A percentile compares a stretch with the other conserved stretches of the same genome.
Conservation (phyloP, 768 basidiomycete species). For the Epithele typhae region DNA sequence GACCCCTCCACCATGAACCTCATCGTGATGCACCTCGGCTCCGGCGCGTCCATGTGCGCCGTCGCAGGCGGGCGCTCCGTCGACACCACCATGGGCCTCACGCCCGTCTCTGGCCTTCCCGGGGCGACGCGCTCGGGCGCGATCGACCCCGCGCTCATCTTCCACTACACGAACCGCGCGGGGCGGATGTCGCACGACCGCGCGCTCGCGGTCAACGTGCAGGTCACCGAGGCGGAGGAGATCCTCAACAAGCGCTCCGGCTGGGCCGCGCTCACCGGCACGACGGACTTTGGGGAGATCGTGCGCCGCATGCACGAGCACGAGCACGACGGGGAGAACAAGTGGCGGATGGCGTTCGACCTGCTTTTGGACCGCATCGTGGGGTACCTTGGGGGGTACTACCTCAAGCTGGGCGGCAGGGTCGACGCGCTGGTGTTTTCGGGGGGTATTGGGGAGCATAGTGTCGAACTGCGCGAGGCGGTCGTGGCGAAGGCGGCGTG, state of each 20-base stretch:
- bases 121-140: constrained; percentile 84
- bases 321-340: constrained; percentile 27
- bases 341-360: constrained; percentile 63
- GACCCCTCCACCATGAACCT: constrained; percentile 54
- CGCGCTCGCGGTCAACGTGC: constrained; percentile 38
- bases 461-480: constrained; percentile 53
- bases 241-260: constrained; percentile 75
- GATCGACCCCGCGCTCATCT: constrained; percentile 83
- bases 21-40: constrained; percentile 84
- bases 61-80: constrained; percentile 69
- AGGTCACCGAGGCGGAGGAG: constrained; percentile 65
- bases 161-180: constrained; percentile 59
- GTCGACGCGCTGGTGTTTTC: constrained; percentile 83
- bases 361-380: constrained; percentile 74
- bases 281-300: constrained; percentile 78
- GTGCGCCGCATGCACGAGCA: constrained; percentile 24
- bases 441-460: constrained; percentile 84
- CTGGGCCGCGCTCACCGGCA: constrained; percentile 74
- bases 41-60: constrained; percentile 83
- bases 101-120: constrained; percentile 82
- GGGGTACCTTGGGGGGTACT: constrained; percentile 69
- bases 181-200: constrained; percentile 51
- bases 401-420: constrained; percentile 59
- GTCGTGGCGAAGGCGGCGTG: constrained; percentile 51
- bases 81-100: constrained; percentile 91